Base-by-base conservation (phyloP, 495 filamentous ascomycete species). In the Penicillium atrosanguineum region DNA sequence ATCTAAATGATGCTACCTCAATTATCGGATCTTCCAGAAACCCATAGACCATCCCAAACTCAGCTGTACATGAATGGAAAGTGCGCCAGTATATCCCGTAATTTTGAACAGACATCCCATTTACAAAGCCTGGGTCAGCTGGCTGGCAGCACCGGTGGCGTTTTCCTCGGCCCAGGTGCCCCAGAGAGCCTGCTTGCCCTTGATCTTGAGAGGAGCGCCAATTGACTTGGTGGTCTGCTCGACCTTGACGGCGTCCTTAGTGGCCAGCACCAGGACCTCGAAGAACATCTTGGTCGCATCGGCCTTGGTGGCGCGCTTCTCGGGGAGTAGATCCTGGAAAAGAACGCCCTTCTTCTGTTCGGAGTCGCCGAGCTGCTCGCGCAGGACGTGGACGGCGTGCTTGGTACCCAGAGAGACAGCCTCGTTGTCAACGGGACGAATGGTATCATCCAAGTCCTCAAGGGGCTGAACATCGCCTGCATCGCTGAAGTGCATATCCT, bases 201-300 rank as follows among this genome's bases (percentile, higher is more conserved):
- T 80, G 44, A 98, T 87, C 38, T 85, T 75, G 57, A 98, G 87
- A 8, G 84, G 81, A 4, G 82, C 87, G 41, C 90, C 91, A 37
- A 96, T 81, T 29, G 79, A 70, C 15, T 83, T 81, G 44, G 83
- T 78, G n/a, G 78, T 75, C 72, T 98, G 94, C 64, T 97, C 92
- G n/a, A 97, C 89, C 67, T 95, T 93, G 64, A 98, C 88, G 34
- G 94, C 94, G 70, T 97, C 95, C 77, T 97, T 97, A 12, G 94
- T 98, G 11, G 95, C 95, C 45, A 98, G 75, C 6, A 97, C 94
- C 38, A 98, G 76, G 34, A 92, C 84, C 72, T 98, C 95, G 54
- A 97, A 97, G 74, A 98, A 98, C 93, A 98, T 96, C 77, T 96
- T 96, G 37, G 94, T 97, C 3, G 95, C 95, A 59, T 97, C 94